phyloP scores from a whole-genome alignment of 139 green algal genomes.

The Chlamydomonas incerta region DNA sequence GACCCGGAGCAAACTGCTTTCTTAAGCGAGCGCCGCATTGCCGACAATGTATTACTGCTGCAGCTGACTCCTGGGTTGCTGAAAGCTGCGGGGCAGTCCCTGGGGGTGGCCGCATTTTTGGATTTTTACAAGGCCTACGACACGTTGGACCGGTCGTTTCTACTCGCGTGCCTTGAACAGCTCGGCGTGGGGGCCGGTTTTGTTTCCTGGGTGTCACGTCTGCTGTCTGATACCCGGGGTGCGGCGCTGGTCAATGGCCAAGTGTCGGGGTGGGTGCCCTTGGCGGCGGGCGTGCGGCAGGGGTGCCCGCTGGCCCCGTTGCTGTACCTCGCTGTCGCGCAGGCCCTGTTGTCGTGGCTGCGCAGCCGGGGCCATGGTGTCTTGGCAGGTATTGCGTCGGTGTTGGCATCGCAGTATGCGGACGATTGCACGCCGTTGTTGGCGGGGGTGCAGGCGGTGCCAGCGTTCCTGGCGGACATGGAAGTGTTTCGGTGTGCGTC shows the following conservation, averaged over 20 bases:
- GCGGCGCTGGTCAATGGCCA: constrained; percentile 27
- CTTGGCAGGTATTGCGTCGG: neutral
- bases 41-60: constrained; percentile 35
- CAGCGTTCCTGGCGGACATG: neutral
- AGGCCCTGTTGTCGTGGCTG: constrained; percentile 38
- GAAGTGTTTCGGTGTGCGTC: neutral
- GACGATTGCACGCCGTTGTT: neutral
- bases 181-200: constrained; percentile 38
- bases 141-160: constrained; percentile 42
- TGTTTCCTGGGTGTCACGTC: constrained; percentile 22
- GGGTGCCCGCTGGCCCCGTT: constrained; percentile 44
- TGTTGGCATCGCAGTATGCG: neutral
- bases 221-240: constrained; percentile 8
- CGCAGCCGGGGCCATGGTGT: neutral
- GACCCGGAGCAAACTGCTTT: constrained; percentile 54
- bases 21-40: constrained; percentile 44
- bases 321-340: constrained; percentile 39
- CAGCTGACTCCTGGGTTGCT: constrained; percentile 42
- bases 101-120: neutral
- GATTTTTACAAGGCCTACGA: constrained; percentile 52
- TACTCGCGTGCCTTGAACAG: constrained; percentile 3
- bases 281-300: constrained; percentile 41
- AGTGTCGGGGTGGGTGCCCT: neutral
- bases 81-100: no score
- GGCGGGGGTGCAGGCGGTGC: neutral